phyloP scores from a whole-genome alignment of 1,139 yeast species.

The Blastobotrys aristatus region DNA sequence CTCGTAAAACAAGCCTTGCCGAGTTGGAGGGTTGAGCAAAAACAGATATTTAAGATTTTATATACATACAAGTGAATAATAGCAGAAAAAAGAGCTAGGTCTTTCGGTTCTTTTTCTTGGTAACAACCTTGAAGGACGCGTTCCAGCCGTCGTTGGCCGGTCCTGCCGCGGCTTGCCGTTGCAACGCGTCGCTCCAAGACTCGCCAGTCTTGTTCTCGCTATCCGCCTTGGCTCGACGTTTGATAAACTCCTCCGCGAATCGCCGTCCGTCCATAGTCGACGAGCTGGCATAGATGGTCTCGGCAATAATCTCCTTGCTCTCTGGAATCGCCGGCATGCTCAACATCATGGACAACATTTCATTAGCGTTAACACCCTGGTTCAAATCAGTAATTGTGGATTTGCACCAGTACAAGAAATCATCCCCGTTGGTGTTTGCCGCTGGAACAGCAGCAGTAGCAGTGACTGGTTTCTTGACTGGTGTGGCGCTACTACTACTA shows the following conservation, averaged over 20 bases:
- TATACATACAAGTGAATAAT: conserved; percentile 6
- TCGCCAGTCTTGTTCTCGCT: conserved; percentile 26
- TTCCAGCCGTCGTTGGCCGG: conserved; percentile 74
- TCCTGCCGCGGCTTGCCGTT: conserved; percentile 56
- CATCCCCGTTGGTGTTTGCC: conserved; percentile 40
- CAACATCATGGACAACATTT: conserved; percentile 71
- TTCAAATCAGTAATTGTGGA: conserved; percentile 62
- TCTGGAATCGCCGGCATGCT: conserved; percentile 72
- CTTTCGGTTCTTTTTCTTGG: conserved; percentile 43
- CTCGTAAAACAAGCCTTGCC: conserved; percentile 16
- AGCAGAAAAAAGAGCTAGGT: conserved; percentile 1
- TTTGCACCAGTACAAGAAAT: conserved; percentile 82
- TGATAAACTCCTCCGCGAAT: conserved; percentile 84
- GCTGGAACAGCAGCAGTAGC: conserved; percentile 37
- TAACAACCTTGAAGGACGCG: conserved; percentile 56
- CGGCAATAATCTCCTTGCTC: conserved; percentile 81
- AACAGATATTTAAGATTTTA: background rate
- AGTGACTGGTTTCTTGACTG: conserved; percentile 33
- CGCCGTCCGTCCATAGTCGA: conserved; percentile 93
- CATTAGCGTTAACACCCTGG: conserved; percentile 56
- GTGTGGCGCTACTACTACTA: conserved; percentile 17
- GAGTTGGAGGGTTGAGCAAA: conserved; percentile 13
- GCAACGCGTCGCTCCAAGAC: conserved; percentile 48
- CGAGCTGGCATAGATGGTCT: conserved; percentile 85
- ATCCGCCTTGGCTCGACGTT: conserved; percentile 69